These are phyloP conservation scores for Calocera cornea DNA, from an alignment of 768 basidiomycete species.

Conservation along the genomic window DNA sequence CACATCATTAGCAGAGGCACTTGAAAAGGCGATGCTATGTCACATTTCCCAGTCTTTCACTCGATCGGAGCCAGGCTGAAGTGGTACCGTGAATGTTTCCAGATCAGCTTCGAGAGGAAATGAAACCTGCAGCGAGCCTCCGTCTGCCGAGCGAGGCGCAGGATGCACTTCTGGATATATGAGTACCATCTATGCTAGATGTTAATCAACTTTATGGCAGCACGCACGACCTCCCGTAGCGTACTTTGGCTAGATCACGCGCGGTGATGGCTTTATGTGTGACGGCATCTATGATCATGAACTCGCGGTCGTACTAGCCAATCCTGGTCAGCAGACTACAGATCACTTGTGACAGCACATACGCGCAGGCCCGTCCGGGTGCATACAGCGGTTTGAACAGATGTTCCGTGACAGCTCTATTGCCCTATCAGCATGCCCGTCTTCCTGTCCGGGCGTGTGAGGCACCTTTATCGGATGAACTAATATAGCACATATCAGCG, in stretches of 20 bases:
- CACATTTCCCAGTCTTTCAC: slow-evolving; percentile 46
- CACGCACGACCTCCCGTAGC: slow-evolving; percentile 7
- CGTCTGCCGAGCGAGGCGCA: slow-evolving; percentile 34
- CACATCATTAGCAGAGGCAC: neutral
- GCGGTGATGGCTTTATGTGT: slow-evolving; percentile 50
- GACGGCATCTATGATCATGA: slow-evolving; percentile 50
- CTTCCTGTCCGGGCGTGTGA: neutral
- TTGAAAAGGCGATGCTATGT: slow-evolving; percentile 18
- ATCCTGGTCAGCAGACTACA: neutral
- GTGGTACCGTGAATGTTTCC: slow-evolving; percentile 44
- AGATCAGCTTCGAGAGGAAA: slow-evolving; percentile 50
- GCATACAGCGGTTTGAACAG: slow-evolving; percentile 42
- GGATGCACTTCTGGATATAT: slow-evolving; percentile 42
- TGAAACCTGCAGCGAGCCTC: slow-evolving; percentile 38
- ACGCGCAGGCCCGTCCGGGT: slow-evolving; percentile 45
- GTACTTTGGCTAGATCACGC: slow-evolving; percentile 48
- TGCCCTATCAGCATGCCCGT: neutral
- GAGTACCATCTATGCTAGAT: slow-evolving; percentile 44
- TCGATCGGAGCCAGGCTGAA: slow-evolving; percentile 38
- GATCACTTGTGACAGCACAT: neutral
- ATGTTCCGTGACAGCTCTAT: slow-evolving; percentile 60
- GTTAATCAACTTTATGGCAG: neutral
- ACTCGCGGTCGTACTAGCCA: slow-evolving; percentile 55
- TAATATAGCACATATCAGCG: no score
- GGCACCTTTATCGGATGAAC: neutral